Base-by-base conservation (phyloP, 148 eudicot species). In the Rhododendron kiyosumense region DNA sequence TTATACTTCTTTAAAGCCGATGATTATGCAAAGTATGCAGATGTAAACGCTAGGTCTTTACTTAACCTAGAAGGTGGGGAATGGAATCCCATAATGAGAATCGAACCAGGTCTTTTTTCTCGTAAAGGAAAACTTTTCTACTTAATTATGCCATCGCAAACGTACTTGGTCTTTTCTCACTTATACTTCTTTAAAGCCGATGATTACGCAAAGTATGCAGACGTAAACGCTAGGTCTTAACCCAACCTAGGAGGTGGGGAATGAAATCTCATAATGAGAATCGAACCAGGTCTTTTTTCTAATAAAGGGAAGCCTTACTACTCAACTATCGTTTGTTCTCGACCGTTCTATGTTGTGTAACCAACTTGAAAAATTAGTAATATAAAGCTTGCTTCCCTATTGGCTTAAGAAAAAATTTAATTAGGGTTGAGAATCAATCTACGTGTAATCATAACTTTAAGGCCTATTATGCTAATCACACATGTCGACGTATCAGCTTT, bases 371-470 rank as follows among this genome's bases (percentile, higher is more conserved):
- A 12, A 7, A n/a, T 32, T n/a, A 65, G 13, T 65, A 65, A 26
- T 26, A 26, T 65, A 65, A 65, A 65, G 73, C 73, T 65, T 22
- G 32, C 73, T 65, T 2, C 32, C 73, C 32, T 65, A n/a, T 65
- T 65, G 73, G 30, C 32, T 65, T 7, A n/a, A 65, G 8, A n/a
- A 65, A n/a, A n/a, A n/a, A 41, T 6, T 20, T 18, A 65, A 65
- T 65, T 65, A 65, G 12, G 13, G 14, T 65, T 30, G 74, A 81
- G 87, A 75, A 86, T 81, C 84, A 38, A 86, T 73, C 45, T 28
- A 86, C 81, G 81, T 86, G 87, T 81, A 69, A 51, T 13, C 38
- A 30, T 30, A 71, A 84, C 87, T 71, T 73, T 52, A 86, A 34
- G 81, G 73, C 73, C 73, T 81, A 52, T 71, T 32, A 69, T 73